Percentiles rank a stretch among this genome's conserved stretches.
Conservation (phyloP, 192 early-diverging fungal genomes). For the Rhizophlyctis rosea region DNA sequence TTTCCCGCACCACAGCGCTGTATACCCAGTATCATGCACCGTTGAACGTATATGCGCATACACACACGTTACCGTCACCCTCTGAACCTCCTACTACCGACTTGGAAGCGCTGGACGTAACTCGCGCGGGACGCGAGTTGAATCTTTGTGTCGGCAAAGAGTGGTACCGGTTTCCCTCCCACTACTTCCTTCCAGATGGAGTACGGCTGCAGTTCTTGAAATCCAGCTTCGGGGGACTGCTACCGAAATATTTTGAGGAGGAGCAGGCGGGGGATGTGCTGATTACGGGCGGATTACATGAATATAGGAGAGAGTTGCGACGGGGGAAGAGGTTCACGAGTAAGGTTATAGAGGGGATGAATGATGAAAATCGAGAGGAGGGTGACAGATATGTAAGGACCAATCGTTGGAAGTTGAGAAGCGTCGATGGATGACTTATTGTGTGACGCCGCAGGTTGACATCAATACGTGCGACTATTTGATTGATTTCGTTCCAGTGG, state of each 20-base stretch:
- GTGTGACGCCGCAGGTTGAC: too few relatives aligned
- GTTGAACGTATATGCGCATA: slow-evolving; percentile 54
- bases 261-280: neutral
- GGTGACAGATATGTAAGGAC: slow-evolving; percentile 57
- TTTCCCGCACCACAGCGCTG: slow-evolving; percentile 70
- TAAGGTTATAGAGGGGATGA: slow-evolving; percentile 51
- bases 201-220: slow-evolving; percentile 68
- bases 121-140: slow-evolving; percentile 23
- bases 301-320: slow-evolving; percentile 1
- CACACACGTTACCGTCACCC: slow-evolving; percentile 17
- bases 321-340: slow-evolving; percentile 27
- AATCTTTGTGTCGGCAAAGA: slow-evolving; percentile 85
- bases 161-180: slow-evolving; percentile 92
- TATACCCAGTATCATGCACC: slow-evolving; percentile 75
- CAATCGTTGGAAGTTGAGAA: neutral
- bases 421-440: too few relatives aligned
- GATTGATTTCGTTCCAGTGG: slow-evolving; percentile 51
- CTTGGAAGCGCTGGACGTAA: slow-evolving; percentile 1
- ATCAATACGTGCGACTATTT: slow-evolving; percentile 60
- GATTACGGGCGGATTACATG: neutral
- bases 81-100: neutral
- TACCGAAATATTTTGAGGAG: slow-evolving; percentile 79
- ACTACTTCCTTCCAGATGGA: slow-evolving; percentile 81
- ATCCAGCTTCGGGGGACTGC: slow-evolving; percentile 69
- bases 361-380: slow-evolving; percentile 68